Evolutionary conservation across 169 alveolate genomes (phyloP), one percentile per base, ranked within the genome.

Genomic region (Plasmodium berghei): DNA sequence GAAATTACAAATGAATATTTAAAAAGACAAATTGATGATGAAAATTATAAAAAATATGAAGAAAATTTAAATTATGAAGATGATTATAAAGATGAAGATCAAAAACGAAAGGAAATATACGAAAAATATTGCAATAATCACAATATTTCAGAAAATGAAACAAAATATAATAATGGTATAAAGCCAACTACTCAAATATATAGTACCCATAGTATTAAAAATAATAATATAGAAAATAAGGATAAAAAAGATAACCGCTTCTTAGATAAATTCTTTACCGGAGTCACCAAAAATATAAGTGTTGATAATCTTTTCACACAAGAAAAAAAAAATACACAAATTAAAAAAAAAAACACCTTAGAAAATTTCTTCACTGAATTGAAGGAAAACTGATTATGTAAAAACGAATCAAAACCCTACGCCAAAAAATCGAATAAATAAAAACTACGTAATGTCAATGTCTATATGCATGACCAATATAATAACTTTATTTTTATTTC

Each of bases 1-100:
- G 91, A 86, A 86, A 70, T 86, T 63, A 71, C 91, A 71, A 72
- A 86, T 26, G 91, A 86, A 86, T 86, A 71, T 72, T 56, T 86
- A 69, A 86, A 86, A 59, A 69, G 91, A 86, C 91, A 86, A 61
- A 71, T 56, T 46, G 61, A 71, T 49, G 91, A 86, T 70, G 87
- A 69, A 70, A 86, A 34, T 63, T 86, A 58, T 49, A 86, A 86
- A 86, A 70, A 77, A 34, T 34, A 16, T 28, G 61, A 77, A 49
- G 62, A 77, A 58, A 62, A 77, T 77, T 24, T 22, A 26, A 54
- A 46, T 64, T 77, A 77, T 45, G 58, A 77, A 9, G 89, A 77
- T 14, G 89, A 77, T 58, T 45, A 71, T 61, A 86, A 86, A 45
- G 74, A 72, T n/a, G 61, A 70, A 18, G 75, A 71, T 24, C 86